Base-by-base conservation (phyloP, 805 yeast species). In the Yamadazyma nakazawae region DNA sequence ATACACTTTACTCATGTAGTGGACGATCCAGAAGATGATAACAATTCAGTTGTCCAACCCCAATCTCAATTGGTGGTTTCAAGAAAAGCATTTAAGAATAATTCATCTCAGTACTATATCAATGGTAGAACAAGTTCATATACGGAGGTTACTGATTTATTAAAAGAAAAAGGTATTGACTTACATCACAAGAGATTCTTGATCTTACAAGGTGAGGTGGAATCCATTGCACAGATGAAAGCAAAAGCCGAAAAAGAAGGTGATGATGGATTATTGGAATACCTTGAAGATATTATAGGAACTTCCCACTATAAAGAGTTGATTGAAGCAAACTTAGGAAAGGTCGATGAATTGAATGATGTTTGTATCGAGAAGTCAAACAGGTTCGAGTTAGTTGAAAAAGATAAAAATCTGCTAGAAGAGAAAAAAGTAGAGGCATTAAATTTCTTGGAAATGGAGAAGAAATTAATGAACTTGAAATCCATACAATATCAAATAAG, bases 121-220 rank as follows among this genome's bases (percentile, higher is more conserved):
- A 84, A 94, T 61, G 81, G 80, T 2, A 78, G 70, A 43, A 77
- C 79, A 26, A 85, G 95, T 58, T 77, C 76, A 28, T 94, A 87
- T 59, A 79, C 87, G 0, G 86, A 84, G 55, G 97, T 94, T 0
- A 88, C 96, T 0, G 68, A 70, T 1, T 68, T 88, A 30, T 72
- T 94, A 42, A 83, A 82, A 54, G 82, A 78, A 14, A 82, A 89
- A 60, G 99, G 98, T 5, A 86, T 94, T 48, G 99, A 94, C 64
- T 74, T 94, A 51, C 96, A 91, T 55, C 99, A 94, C 65, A 94
- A 94, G 61, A 76, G 99, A 56, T 94, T 94, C 58, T 75, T 94
- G 56, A 95, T 94, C 60, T 71, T 94, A 38, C 99, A 94, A 67
- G 99, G 99, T 62, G 99, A 94, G 63, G 99, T 94, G 37, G 99